Evolutionary conservation across 148 eudicot genomes (phyloP).

Genomic region (Dianthus caryophyllus): DNA sequence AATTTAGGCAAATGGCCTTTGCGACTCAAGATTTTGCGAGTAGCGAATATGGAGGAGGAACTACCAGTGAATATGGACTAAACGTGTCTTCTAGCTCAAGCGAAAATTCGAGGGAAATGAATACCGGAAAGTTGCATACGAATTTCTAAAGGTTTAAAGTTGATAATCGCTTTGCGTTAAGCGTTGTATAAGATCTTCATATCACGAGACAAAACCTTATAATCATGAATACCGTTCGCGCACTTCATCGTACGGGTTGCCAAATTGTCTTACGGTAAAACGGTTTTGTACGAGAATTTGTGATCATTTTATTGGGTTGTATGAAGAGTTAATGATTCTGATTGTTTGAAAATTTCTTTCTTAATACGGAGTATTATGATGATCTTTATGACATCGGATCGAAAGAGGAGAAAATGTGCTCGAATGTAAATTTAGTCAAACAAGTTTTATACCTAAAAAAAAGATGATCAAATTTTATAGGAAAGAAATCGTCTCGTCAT

Average conservation of each 20-base stretch:
- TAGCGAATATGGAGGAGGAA: conserved; percentile 33
- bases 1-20: conserved; percentile 55
- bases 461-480: too few relatives aligned
- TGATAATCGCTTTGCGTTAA: not conserved
- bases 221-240: too few relatives aligned
- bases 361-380: not conserved
- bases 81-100: conserved; percentile 25
- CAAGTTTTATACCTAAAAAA: too few relatives aligned
- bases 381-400: not conserved
- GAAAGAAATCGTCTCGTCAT: too few relatives aligned
- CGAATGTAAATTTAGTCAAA: not conserved
- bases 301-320: too few relatives aligned
- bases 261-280: too few relatives aligned
- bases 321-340: not conserved
- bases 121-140: conserved; percentile 4
- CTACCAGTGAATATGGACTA: conserved; percentile 27
- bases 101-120: conserved; percentile 21
- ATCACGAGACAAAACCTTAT: too few relatives aligned
- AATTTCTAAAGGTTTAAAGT: conserved; percentile 1
- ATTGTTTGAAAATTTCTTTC: not conserved
- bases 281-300: too few relatives aligned
- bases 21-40: conserved; percentile 33
- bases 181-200: too few relatives aligned
- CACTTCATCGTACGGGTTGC: too few relatives aligned
- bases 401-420: not conserved